A percentile compares a stretch with the other conserved stretches of the same genome.
These are phyloP conservation scores for Colletotrichum camelliae DNA, from an alignment of 2,329 filamentous ascomycete species.

Conservation along the genomic window DNA sequence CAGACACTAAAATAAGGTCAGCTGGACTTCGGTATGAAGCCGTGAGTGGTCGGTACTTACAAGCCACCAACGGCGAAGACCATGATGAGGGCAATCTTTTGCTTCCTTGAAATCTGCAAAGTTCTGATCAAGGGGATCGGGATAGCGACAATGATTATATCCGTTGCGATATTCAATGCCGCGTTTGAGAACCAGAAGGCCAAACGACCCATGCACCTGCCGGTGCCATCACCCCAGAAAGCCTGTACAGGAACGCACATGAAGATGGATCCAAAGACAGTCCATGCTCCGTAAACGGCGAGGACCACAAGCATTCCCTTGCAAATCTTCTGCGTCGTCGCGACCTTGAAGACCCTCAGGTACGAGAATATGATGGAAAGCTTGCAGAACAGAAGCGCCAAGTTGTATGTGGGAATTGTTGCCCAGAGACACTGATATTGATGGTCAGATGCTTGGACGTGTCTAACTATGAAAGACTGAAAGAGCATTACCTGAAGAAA, in stretches of 20 bases:
- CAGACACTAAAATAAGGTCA: neutral
- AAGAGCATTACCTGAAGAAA: neutral
- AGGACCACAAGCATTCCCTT: slow-evolving; percentile 17
- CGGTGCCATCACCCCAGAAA: slow-evolving; percentile 25
- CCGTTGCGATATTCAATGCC: slow-evolving; percentile 33
- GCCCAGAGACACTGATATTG: neutral
- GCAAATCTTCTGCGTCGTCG: neutral
- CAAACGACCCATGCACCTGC: slow-evolving; percentile 25
- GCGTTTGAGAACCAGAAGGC: slow-evolving; percentile 31
- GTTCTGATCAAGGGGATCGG: slow-evolving; percentile 26
- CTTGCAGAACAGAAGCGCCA: neutral
- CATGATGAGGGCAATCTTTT: neutral
- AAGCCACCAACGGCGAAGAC: neutral
- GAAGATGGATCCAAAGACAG: slow-evolving; percentile 28
- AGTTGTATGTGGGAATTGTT: neutral
- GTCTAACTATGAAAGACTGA: neutral
- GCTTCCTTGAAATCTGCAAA: neutral
- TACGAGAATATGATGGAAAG: neutral
- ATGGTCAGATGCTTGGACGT: neutral
- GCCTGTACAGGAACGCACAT: slow-evolving; percentile 29
- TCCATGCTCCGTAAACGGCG: slow-evolving; percentile 29
- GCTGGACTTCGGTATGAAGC: neutral
- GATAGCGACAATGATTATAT: slow-evolving; percentile 30
- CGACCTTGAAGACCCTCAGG: neutral
- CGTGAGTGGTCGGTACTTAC: neutral